These are phyloP conservation scores for Solanum boliviense DNA, from an alignment of 257 asterid genomes.

Conservation along the genomic window DNA sequence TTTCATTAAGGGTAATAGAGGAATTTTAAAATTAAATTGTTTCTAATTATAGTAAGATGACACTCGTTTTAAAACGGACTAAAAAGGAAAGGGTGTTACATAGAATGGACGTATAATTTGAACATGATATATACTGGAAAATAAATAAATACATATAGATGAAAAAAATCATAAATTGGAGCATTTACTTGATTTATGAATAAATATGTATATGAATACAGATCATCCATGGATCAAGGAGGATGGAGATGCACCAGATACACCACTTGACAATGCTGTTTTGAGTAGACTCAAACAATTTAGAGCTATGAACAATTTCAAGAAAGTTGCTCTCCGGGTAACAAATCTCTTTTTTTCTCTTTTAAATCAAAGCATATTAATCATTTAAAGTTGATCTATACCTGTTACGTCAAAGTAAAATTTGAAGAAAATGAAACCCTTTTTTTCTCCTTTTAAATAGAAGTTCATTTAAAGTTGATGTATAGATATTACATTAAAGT, in stretches of 20 bases:
- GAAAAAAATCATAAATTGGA: too few relatives aligned
- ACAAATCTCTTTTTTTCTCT: background rate
- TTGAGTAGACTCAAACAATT: conserved; percentile 59
- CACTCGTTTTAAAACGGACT: background rate
- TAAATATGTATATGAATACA: background rate
- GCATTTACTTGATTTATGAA: background rate
- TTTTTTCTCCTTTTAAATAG: background rate
- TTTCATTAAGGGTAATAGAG: background rate
- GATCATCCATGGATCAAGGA: conserved; percentile 84
- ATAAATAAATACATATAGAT: too few relatives aligned
- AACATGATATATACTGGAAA: too few relatives aligned
- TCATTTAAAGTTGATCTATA: background rate
- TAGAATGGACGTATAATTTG: too few relatives aligned
- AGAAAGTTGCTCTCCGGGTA: conserved; percentile 70
- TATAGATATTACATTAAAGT: background rate
- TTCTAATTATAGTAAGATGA: too few relatives aligned
- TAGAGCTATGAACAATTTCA: conserved; percentile 70
- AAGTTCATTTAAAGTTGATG: background rate
- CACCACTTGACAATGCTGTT: conserved; percentile 67
- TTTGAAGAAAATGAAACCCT: background rate
- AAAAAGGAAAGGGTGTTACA: too few relatives aligned
- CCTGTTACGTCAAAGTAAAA: background rate
- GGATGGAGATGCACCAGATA: conserved; percentile 74
- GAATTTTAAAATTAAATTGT: too few relatives aligned
- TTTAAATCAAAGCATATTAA: background rate